Evolutionary conservation across 2,329 filamentous ascomycete genomes (phyloP), one percentile per base, ranked within the genome.

Genomic region (Cercospora zeae-maydis): DNA sequence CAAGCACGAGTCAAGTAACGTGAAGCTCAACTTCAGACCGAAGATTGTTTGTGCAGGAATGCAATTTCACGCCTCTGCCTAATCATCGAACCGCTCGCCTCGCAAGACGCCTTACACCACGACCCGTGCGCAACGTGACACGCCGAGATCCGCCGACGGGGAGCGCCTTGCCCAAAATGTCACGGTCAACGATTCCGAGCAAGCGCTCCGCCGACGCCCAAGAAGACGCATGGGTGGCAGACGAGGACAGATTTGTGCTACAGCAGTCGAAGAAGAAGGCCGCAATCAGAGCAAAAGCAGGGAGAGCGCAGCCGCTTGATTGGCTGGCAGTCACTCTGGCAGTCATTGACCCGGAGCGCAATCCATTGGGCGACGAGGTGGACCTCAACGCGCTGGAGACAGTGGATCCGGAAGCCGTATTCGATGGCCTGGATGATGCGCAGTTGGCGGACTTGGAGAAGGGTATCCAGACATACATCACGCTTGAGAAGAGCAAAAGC

Each of bases 201-300:
- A 82, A 81, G 69, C 78, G 79, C 45, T 59, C 64, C 13, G 77
- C 77, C 16, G 79, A 81, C 63, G 79, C 78, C 36, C 77, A 80
- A 65, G 81, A 83, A 70, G 79, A 78, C 61, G 79, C 80, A 21
- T 99, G 95, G 83, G 91, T 98, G 19, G 91, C 93, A 58, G 91
- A 96, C 71, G 95, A 99, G 77, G 95, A 99, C 79, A 88, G 89
- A 67, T 99, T 99, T 73, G 95, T 98, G 61, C 81, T 99, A 73
- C 93, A 92, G 77, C 95, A 99, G 78, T 90, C 93, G 52, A 99
- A 98, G 83, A 98, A 96, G 81, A 98, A 97, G 81, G 93, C 95
- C 45, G 91, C 93, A 68, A 96, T 99, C 70, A 89, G 95, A 42
- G 92, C 98, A 51, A 91, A 92, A 70, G 93, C 96, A 76, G 90